phyloP scores from a whole-genome alignment of 148 eudicot species.

The Silene conica region DNA sequence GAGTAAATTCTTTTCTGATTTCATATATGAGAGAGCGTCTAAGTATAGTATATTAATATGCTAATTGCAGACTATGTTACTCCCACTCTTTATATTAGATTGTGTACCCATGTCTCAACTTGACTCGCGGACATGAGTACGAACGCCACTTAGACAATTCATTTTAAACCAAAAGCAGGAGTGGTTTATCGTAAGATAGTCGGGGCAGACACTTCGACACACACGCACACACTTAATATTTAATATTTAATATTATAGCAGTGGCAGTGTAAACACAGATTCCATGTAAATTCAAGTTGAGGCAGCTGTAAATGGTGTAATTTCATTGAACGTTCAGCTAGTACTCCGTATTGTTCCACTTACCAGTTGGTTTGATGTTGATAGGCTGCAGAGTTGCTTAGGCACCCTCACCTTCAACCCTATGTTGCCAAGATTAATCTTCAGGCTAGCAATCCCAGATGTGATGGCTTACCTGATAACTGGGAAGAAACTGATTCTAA shows the following conservation, averaged over 20 bases:
- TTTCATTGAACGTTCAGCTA: no score
- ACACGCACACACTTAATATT: no score
- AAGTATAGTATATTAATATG: background rate
- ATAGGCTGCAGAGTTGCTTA: constrained; percentile 92
- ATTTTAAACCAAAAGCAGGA: background rate
- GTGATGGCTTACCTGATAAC: constrained; percentile 47
- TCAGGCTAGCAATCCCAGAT: constrained; percentile 60
- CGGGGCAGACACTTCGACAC: background rate
- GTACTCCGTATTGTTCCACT: no score
- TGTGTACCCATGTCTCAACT: background rate
- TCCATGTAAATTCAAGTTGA: no score
- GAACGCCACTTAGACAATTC: background rate
- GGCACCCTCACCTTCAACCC: constrained; percentile 76
- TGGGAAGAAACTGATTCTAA: constrained; percentile 57
- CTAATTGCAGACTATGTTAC: background rate
- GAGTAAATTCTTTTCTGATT: constrained; percentile 21
- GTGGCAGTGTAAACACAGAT: no score
- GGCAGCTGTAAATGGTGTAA: no score
- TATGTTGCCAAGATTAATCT: constrained; percentile 74
- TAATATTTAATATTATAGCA: no score
- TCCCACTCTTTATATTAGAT: background rate
- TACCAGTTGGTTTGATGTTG: constrained; percentile 6
- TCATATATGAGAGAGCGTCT: background rate
- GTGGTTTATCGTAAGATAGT: background rate
- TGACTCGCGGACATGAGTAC: background rate